Conservation (phyloP, 306 rosid species). For the Clitoria ternatea region DNA sequence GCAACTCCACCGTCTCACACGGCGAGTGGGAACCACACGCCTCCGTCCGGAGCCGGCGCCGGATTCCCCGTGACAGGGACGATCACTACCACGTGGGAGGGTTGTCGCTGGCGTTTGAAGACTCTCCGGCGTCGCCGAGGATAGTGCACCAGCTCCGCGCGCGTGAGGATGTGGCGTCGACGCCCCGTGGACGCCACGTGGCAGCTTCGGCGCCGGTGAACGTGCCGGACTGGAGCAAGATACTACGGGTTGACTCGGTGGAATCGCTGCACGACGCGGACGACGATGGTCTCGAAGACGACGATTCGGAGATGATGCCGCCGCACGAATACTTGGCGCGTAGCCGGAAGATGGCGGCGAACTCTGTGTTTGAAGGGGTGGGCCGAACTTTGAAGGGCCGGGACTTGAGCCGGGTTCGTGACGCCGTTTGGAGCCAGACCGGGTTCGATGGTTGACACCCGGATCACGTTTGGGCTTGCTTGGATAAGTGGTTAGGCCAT, state of each 20-base stretch:
- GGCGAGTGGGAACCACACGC: conserved; percentile 35
- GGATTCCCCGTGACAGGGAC: conserved; percentile 35
- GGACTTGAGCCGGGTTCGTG: conserved; percentile 90
- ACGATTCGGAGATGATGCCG: conserved; percentile 70
- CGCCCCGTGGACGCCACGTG: conserved; percentile 46
- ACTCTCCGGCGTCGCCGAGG: conserved; percentile 46
- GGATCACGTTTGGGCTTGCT: neutral
- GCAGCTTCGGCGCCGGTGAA: conserved; percentile 84
- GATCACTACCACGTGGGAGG: conserved; percentile 45
- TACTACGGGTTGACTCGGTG: conserved; percentile 74
- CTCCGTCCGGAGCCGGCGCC: conserved; percentile 24
- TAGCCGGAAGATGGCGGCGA: conserved; percentile 59
- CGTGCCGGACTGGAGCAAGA: conserved; percentile 99
- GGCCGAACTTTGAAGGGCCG: conserved; percentile 95
- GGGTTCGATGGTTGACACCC: conserved; percentile 69
- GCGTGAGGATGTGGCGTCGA: conserved; percentile 35
- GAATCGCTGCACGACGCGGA: conserved; percentile 60
- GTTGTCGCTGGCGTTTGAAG: conserved; percentile 67
- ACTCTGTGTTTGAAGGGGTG: conserved; percentile 88
- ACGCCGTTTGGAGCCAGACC: conserved; percentile 96
- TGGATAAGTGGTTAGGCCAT: neutral
- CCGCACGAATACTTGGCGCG: conserved; percentile 96
- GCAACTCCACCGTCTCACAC: conserved; percentile 10
- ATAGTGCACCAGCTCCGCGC: conserved; percentile 72
- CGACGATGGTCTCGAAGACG: conserved; percentile 30